phyloP scores from a whole-genome alignment of 805 yeast genomes.

The Nakazawaea populi region DNA sequence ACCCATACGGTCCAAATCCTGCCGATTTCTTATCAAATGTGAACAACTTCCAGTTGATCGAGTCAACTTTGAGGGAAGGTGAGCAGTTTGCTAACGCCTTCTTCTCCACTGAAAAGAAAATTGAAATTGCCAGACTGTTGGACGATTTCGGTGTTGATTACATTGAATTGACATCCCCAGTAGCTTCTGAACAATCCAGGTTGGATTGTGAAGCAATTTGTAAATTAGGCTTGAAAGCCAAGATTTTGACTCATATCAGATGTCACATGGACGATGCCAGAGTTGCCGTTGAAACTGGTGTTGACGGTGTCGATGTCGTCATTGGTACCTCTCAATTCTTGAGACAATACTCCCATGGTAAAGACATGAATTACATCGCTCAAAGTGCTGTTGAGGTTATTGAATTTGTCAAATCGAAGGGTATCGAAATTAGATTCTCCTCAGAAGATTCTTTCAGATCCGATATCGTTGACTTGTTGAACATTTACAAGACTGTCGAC shows the following conservation, averaged over 20 bases:
- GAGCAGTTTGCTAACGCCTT: constrained; percentile 98
- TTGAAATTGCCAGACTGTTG: constrained; percentile 93
- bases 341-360: constrained; percentile 94
- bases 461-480: constrained; percentile 89
- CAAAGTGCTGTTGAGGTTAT: constrained; percentile 94
- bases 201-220: constrained; percentile 96
- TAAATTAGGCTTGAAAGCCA: constrained; percentile 92
- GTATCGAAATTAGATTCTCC: constrained; percentile 93
- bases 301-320: constrained; percentile 97
- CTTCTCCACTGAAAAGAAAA: constrained; percentile 89
- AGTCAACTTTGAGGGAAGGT: constrained; percentile 95
- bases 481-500: constrained; percentile 94
- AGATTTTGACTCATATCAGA: constrained; percentile 92
- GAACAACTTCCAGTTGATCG: constrained; percentile 82
- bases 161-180: constrained; percentile 96
- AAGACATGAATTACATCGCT: constrained; percentile 97
- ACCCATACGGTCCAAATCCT: constrained; percentile 96
- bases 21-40: constrained; percentile 89
- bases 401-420: constrained; percentile 94
- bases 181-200: constrained; percentile 92
- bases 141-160: constrained; percentile 98
- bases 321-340: constrained; percentile 95
- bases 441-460: constrained; percentile 98
- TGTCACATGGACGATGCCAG: constrained; percentile 99
- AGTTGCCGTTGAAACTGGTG: constrained; percentile 97